Percentiles rank a stretch among this genome's conserved stretches.
Conservation (phyloP, 2,329 filamentous ascomycete species). For the Phoma sp. region DNA sequence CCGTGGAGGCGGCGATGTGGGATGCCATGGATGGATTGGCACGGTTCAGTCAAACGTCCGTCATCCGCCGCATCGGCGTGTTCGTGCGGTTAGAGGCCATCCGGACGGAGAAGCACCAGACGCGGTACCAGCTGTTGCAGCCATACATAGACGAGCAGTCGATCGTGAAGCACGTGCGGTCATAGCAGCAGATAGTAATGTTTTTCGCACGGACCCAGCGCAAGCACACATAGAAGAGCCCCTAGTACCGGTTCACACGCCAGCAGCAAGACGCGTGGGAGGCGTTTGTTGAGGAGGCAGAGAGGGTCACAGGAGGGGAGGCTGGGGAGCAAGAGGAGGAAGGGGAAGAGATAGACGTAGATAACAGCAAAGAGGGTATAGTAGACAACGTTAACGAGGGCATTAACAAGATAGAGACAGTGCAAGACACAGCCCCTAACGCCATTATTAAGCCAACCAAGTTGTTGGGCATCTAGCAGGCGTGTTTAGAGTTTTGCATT, state of each 20-base stretch:
- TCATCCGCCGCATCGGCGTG: background rate
- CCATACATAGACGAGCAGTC: background rate
- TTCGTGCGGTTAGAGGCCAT: background rate
- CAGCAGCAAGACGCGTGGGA: background rate
- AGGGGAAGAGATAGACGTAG: background rate
- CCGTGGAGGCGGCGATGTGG: background rate
- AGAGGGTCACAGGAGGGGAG: background rate
- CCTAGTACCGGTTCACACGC: too few relatives aligned
- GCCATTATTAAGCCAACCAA: background rate
- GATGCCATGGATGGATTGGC: background rate
- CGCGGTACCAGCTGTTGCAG: background rate
- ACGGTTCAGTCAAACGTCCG: background rate
- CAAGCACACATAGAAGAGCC: too few relatives aligned
- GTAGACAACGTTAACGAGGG: background rate
- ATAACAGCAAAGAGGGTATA: background rate
- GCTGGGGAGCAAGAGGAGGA: too few relatives aligned
- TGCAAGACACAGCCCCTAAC: background rate
- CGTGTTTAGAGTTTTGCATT: too few relatives aligned
- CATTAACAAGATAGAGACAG: background rate
- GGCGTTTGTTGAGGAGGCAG: background rate
- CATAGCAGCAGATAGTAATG: background rate
- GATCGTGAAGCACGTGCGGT: background rate
- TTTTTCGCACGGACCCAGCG: background rate
- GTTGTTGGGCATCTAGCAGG: too few relatives aligned
- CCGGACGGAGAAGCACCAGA: background rate